phyloP scores from a whole-genome alignment of 768 basidiomycete species.

The Mycena olivaceomarginata region DNA sequence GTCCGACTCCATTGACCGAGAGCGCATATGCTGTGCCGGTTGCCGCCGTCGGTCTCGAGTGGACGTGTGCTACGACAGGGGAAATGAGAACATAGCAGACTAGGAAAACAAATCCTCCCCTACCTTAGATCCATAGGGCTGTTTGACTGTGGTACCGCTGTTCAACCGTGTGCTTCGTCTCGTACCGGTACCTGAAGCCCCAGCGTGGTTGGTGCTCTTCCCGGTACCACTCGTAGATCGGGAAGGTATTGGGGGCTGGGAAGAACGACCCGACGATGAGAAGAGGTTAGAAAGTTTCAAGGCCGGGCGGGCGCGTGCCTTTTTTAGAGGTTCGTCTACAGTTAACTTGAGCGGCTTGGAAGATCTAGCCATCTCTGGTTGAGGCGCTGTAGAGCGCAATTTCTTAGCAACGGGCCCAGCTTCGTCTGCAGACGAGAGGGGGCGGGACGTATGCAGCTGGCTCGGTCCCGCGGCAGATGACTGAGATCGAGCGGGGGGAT shows the following conservation, averaged over 20 bases:
- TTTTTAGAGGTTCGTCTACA: conserved; percentile 86
- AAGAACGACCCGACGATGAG: conserved; percentile 90
- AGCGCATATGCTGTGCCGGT: conserved; percentile 68
- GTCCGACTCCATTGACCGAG: conserved; percentile 82
- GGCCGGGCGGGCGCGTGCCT: conserved; percentile 94
- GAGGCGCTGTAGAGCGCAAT: conserved; percentile 78
- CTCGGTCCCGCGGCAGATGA: conserved; percentile 59
- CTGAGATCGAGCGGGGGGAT: conserved; percentile 67
- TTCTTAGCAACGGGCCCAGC: conserved; percentile 86
- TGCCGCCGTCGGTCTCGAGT: conserved; percentile 78
- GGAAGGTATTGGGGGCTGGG: conserved; percentile 82
- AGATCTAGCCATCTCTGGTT: conserved; percentile 70
- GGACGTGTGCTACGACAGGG: conserved; percentile 53
- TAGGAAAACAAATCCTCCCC: conserved; percentile 31
- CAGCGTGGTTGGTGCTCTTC: conserved; percentile 70
- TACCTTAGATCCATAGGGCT: conserved; percentile 73
- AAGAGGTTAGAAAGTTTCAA: conserved; percentile 91
- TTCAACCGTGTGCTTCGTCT: conserved; percentile 86
- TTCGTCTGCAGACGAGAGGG: conserved; percentile 90
- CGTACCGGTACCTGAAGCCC: conserved; percentile 66
- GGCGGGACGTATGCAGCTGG: conserved; percentile 75
- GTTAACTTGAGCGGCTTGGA: conserved; percentile 77
- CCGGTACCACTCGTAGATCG: conserved; percentile 70
- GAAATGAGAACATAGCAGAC: conserved; percentile 17
- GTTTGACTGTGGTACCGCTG: conserved; percentile 74